A percentile compares a stretch with the other conserved stretches of the same genome.
These are phyloP conservation scores for Boletus reticulatus DNA, from an alignment of 768 basidiomycete species.

Conservation along the genomic window DNA sequence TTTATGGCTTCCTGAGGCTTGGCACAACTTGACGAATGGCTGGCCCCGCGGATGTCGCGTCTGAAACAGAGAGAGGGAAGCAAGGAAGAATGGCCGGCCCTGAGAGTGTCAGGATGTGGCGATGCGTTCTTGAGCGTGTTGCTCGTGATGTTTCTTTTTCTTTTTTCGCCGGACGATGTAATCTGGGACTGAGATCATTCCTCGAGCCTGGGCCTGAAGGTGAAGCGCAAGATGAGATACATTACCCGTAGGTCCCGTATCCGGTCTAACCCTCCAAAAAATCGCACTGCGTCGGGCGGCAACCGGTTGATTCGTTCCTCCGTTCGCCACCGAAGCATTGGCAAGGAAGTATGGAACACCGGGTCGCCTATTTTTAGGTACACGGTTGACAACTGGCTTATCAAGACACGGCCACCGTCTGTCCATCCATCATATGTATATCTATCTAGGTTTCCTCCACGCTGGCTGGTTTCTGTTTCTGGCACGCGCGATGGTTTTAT, in stretches of 20 bases:
- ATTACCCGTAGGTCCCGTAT: not conserved
- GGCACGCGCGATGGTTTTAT: not conserved
- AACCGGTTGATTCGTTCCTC: not conserved
- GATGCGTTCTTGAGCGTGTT: not conserved
- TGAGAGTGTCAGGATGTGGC: no score
- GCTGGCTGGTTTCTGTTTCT: not conserved
- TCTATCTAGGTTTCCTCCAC: not conserved
- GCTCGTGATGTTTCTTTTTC: not conserved
- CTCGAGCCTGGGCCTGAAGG: not conserved
- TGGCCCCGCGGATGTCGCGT: not conserved
- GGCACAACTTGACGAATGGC: not conserved
- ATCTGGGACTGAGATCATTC: not conserved
- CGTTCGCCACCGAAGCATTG: conserved; percentile 3
- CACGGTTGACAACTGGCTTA: not conserved
- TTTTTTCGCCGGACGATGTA: no score
- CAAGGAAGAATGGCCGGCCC: no score
- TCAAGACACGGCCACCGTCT: not conserved
- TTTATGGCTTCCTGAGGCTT: not conserved
- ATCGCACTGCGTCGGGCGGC: not conserved
- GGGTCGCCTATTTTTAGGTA: not conserved
- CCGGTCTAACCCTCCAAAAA: no score
- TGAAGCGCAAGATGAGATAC: not conserved
- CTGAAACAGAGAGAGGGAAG: no score
- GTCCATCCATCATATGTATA: no score
- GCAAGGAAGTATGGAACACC: not conserved